Percentiles rank a stretch among this genome's conserved stretches.
Conservation (phyloP, 2,329 filamentous ascomycete genomes). For the Arthrobotrys megalospora region DNA sequence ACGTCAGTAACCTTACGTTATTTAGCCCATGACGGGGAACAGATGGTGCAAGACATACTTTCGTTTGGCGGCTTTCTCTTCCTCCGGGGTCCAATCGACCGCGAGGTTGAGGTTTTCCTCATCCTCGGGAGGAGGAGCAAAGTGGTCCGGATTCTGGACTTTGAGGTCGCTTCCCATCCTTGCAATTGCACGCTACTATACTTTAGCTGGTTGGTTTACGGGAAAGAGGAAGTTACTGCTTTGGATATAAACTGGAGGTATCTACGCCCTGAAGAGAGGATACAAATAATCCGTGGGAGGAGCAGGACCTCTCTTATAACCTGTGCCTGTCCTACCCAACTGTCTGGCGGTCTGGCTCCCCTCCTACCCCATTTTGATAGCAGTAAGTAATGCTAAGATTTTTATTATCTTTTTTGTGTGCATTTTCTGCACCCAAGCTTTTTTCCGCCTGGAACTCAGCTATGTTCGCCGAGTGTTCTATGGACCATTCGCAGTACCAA, state of each 20-base stretch:
- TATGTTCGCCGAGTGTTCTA: constrained; percentile 37
- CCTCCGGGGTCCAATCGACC: constrained; percentile 55
- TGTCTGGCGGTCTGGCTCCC: background rate
- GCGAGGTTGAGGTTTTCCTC: constrained; percentile 43
- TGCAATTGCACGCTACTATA: constrained; percentile 4
- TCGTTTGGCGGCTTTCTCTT: constrained; percentile 56
- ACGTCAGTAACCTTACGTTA: constrained; percentile 22
- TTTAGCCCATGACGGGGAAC: constrained; percentile 30
- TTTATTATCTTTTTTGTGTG: constrained; percentile 17
- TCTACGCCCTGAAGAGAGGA: constrained; percentile 25
- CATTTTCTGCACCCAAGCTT: constrained; percentile 29
- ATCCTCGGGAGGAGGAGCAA: constrained; percentile 48
- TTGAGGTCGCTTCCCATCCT: constrained; percentile 54
- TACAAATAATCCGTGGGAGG: constrained; percentile 27
- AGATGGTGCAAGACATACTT: constrained; percentile 44
- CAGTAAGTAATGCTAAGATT: constrained; percentile 1
- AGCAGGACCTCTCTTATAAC: constrained; percentile 55
- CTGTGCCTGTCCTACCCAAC: constrained; percentile 2
- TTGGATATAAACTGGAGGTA: constrained; percentile 17
- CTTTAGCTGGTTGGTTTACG: background rate
- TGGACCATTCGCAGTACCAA: constrained; percentile 34
- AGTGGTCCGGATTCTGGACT: constrained; percentile 43
- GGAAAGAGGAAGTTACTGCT: constrained; percentile 1
- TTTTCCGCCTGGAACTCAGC: constrained; percentile 15
- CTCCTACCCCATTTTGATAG: constrained; percentile 12